Conservation (phyloP, 345 rosid species). For the rapeseed (Brassica napus) region Da-Ae NC_063435.1:7620001-7620500, state of each 20-base stretch:
- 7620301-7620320: neutral
- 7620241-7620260: neutral
- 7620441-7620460: neutral
- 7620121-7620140: neutral
- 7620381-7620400: neutral
- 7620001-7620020: neutral
- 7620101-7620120: neutral
- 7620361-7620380: neutral
- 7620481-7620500: neutral
- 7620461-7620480: neutral
- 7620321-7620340: neutral
- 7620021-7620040: neutral
- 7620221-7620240: neutral
- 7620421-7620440: neutral
- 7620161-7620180: neutral
- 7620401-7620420: neutral
- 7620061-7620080: neutral
- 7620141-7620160: neutral
- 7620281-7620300: slow-evolving; percentile 12
- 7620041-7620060: neutral
- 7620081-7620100: neutral
- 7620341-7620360: slow-evolving; percentile 10
- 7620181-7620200: neutral
- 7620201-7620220: neutral
- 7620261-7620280: neutral